Conservation (phyloP, 2,329 filamentous ascomycete species). For the Xylaria hypoxylon region DNA sequence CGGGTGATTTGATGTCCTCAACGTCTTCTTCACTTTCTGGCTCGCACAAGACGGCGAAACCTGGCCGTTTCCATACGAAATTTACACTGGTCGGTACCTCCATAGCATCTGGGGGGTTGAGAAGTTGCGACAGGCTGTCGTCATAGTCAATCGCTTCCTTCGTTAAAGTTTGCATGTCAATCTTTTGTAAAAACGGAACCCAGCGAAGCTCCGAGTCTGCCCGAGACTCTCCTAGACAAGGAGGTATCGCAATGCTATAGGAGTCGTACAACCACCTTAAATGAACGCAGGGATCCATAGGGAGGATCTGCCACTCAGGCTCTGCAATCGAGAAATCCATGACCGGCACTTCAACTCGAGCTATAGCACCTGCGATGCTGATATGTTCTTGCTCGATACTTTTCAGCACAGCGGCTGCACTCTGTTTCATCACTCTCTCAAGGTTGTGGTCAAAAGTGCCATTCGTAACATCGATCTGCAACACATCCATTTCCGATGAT, state of each 20-base stretch:
- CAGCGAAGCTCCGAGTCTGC: conserved; percentile 45
- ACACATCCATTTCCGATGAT: not conserved
- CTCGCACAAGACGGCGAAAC: conserved; percentile 47
- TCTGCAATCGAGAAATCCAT: conserved; percentile 48
- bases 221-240: conserved; percentile 36
- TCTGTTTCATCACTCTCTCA: conserved; percentile 36
- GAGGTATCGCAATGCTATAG: conserved; percentile 24
- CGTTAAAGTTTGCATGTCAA: conserved; percentile 35
- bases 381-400: conserved; percentile 48
- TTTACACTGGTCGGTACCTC: conserved; percentile 43
- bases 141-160: conserved; percentile 43
- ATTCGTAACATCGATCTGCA: not conserved
- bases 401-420: conserved; percentile 32
- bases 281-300: conserved; percentile 37
- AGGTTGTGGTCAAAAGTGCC: conserved; percentile 36
- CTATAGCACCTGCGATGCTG: conserved; percentile 44
- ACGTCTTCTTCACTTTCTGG: conserved; percentile 46
- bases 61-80: conserved; percentile 49
- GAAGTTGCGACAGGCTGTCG: conserved; percentile 3
- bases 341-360: conserved; percentile 46
- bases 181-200: conserved; percentile 44
- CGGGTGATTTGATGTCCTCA: conserved; percentile 21
- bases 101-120: conserved; percentile 21
- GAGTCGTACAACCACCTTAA: conserved; percentile 37
- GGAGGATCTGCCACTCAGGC: conserved; percentile 42